Percentiles rank a stretch among this genome's conserved stretches.
Evolutionary conservation across 176 grass and related monocot species (phyloP).

Genomic region (Zoysia japonica): DNA sequence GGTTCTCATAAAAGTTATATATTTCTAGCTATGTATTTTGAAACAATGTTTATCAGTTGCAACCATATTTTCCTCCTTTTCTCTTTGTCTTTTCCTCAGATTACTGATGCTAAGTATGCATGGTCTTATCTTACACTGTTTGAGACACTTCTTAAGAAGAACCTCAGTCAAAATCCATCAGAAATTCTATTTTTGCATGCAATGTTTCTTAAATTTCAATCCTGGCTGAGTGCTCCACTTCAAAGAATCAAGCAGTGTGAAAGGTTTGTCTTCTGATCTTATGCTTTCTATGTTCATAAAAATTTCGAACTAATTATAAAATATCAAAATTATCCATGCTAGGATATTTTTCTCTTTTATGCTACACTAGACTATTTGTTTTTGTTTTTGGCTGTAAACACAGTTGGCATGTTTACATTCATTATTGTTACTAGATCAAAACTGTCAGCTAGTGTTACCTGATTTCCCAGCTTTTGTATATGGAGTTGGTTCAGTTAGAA

Average conservation of each 20-base stretch:
- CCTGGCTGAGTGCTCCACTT: constrained; percentile 53
- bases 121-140: constrained; percentile 59
- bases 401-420: background rate
- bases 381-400: background rate
- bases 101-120: constrained; percentile 69
- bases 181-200: constrained; percentile 49
- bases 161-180: constrained; percentile 55
- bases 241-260: constrained; percentile 53
- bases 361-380: too few species aligned
- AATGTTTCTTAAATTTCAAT: constrained; percentile 64
- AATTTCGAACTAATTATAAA: background rate
- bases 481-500: background rate
- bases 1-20: background rate
- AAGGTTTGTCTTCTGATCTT: constrained; percentile 44
- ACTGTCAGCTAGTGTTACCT: background rate
- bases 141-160: constrained; percentile 51
- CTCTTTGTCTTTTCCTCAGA: constrained; percentile 36
- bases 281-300: background rate
- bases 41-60: background rate
- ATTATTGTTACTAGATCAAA: background rate
- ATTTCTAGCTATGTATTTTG: background rate
- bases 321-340: too few species aligned
- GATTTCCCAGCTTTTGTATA: background rate
- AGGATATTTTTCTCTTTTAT: too few species aligned
- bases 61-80: background rate